Percentiles rank a stretch among this genome's conserved stretches.
phyloP scores from a whole-genome alignment of 2,329 filamentous ascomycete genomes.

The Fonsecaea erecta region DNA sequence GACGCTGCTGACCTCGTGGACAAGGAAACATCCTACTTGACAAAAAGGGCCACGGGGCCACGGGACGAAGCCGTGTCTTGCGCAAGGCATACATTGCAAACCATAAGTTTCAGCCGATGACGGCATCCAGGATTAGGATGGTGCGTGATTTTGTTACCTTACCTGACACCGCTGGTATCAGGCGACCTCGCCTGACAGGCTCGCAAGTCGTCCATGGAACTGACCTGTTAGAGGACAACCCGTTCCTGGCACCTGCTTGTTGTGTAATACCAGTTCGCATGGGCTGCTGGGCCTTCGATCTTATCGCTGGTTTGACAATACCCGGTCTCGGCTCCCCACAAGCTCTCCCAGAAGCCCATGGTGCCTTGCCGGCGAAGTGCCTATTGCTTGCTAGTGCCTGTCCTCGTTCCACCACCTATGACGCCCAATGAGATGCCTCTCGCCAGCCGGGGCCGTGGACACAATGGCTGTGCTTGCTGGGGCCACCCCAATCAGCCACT shows the following conservation, averaged over 20 bases:
- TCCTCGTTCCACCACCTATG: conserved; percentile 5
- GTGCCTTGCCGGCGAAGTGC: conserved; percentile 7
- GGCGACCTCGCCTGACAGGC: conserved; percentile 17
- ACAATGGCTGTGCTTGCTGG: neutral
- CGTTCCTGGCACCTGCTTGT: conserved; percentile 15
- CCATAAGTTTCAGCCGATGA: conserved; percentile 18
- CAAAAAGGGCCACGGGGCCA: conserved; percentile 10
- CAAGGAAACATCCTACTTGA: conserved; percentile 1
- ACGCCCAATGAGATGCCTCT: conserved; percentile 2
- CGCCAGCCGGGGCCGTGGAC: neutral
- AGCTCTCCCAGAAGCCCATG: conserved; percentile 1
- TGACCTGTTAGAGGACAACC: conserved; percentile 14
- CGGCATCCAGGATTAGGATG: conserved; percentile 24
- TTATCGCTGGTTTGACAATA: conserved; percentile 10
- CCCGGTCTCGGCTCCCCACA: conserved; percentile 6
- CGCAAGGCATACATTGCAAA: conserved; percentile 17
- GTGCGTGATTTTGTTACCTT: conserved; percentile 29
- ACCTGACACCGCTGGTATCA: conserved; percentile 9
- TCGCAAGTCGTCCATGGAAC: neutral
- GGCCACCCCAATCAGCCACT: conserved; percentile 10
- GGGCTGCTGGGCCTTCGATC: conserved; percentile 8
- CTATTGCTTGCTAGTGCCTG: conserved; percentile 18
- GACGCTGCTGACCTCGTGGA: conserved; percentile 14
- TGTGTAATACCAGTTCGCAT: conserved; percentile 21
- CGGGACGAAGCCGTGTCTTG: conserved; percentile 24